Conservation (phyloP, 352 stramenopile species). For the Globisporangium barbulae region DNA sequence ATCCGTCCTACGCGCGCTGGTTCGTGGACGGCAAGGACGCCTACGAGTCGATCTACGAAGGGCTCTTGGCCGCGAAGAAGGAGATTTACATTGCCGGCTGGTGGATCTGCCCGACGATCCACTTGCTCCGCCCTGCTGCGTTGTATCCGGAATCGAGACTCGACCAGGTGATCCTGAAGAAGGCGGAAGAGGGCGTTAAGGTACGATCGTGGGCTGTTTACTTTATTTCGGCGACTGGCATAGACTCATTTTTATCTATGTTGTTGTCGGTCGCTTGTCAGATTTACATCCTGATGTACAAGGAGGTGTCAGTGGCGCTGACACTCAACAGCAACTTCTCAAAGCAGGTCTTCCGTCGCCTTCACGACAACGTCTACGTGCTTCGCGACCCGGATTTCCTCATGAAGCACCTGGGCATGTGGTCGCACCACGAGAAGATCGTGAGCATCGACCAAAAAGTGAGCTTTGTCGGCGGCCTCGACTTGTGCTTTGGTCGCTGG, state of each 20-base stretch:
- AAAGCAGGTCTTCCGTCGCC: conserved; percentile 57
- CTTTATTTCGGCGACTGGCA: background rate
- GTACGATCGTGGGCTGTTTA: conserved; percentile 12
- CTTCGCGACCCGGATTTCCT: conserved; percentile 88
- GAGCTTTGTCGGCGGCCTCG: conserved; percentile 88
- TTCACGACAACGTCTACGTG: conserved; percentile 84
- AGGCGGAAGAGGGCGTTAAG: conserved; percentile 76
- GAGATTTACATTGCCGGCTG: conserved; percentile 91
- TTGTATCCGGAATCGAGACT: conserved; percentile 61
- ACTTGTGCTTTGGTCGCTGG: conserved; percentile 89
- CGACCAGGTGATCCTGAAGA: conserved; percentile 62
- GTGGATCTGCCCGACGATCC: conserved; percentile 88
- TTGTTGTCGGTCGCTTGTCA: conserved; percentile 11
- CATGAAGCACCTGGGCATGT: conserved; percentile 86
- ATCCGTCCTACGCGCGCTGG: conserved; percentile 69
- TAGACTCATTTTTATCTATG: background rate
- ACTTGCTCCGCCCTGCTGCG: conserved; percentile 64
- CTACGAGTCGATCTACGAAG: conserved; percentile 74
- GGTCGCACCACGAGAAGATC: conserved; percentile 93
- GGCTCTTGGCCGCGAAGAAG: conserved; percentile 56
- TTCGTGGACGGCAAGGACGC: conserved; percentile 79
- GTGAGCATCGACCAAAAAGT: conserved; percentile 87
- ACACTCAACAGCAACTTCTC: conserved; percentile 85
- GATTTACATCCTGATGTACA: conserved; percentile 92
- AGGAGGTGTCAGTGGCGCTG: conserved; percentile 80